Percentiles rank a stretch among this genome's conserved stretches.
These are phyloP conservation scores for Coemansia sp. DNA, from an alignment of 192 early-diverging fungal genomes.

Conservation along the genomic window DNA sequence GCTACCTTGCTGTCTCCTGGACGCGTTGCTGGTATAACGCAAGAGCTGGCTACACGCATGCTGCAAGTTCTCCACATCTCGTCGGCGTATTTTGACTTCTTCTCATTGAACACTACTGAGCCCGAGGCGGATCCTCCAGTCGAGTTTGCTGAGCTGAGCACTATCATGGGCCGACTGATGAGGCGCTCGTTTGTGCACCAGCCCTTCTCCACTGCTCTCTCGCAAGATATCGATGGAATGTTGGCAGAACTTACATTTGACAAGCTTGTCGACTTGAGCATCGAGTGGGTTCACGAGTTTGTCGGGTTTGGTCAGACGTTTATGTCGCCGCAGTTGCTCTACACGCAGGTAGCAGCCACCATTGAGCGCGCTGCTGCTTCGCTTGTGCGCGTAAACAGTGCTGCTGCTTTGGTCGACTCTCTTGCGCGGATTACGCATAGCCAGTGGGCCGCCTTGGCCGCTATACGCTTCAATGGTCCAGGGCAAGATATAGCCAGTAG, in stretches of 20 bases:
- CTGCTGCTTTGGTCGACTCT: background rate
- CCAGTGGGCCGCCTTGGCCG: slow-evolving; percentile 27
- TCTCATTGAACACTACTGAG: slow-evolving; percentile 36
- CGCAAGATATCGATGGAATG: slow-evolving; percentile 1
- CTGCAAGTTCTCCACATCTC: slow-evolving; percentile 18
- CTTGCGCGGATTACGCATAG: slow-evolving; percentile 5
- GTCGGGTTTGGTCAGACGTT: background rate
- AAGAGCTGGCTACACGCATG: slow-evolving; percentile 9
- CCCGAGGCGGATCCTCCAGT: background rate
- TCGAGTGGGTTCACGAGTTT: slow-evolving; percentile 43
- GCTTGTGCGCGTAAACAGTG: background rate
- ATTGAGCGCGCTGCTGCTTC: slow-evolving; percentile 12
- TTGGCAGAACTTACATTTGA: background rate
- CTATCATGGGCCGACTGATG: slow-evolving; percentile 16
- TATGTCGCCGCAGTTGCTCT: slow-evolving; percentile 19
- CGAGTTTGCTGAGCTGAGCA: background rate
- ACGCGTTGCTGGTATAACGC: slow-evolving; percentile 15
- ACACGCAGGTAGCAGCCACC: slow-evolving; percentile 21
- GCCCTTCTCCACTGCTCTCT: slow-evolving; percentile 12
- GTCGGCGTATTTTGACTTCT: slow-evolving; percentile 30
- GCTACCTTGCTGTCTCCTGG: slow-evolving; percentile 20
- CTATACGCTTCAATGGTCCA: background rate
- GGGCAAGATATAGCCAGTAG: background rate
- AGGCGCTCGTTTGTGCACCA: slow-evolving; percentile 24
- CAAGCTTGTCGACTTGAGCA: background rate